Base-by-base conservation (phyloP, 2,329 filamentous ascomycete species). In the Pyricularia sp. region DNA sequence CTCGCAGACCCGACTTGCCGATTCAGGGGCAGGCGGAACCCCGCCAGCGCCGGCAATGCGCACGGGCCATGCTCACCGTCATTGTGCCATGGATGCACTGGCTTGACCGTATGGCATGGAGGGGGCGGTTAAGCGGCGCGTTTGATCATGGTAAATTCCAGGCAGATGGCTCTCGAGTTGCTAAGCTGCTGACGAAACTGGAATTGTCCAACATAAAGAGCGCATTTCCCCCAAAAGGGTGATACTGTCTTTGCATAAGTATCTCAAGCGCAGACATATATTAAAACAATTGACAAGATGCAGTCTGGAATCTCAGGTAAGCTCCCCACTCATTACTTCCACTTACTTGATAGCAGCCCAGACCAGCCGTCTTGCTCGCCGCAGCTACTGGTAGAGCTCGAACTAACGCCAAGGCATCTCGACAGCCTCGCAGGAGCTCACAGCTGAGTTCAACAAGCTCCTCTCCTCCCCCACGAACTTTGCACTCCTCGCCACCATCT, bases 301-400 rank as follows among this genome's bases (percentile, higher is more conserved):
- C 90, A 93, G 83, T 93, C 91, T 50, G 90, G 91, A 79, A 93
- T 93, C 74, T 87, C 89, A 79, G 90, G 90, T 90, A 83, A 67
- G 75, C 61, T 61, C 65, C 23, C 50, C 58, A 14, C 42, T n/a
- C 20, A 61, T 63, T 68, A 4, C 64, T 63, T 55, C 42, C 17
- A 55, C 20, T 55, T 55, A 55, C 20, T 55, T 55, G 42, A 3
- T 55, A 55, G 42, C 31, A 65, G 63, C 20, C 67, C 66, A 65
- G 63, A n/a, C 67, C 66, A 63, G 25, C 65, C 61, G 42, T 70
- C 67, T 23, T 11, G 26, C 6, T 59, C 20, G 3, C 11, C 33
- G 63, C 9, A 65, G 63, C 26, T 28, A 33, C n/a, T 31, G 25
- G 4, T 31, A 17, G 26, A 6, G 33, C 2, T 10, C 50, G 36